Conservation (phyloP, 2,329 filamentous ascomycete species). For the Neofusicoccum kwambonambiense region DNA sequence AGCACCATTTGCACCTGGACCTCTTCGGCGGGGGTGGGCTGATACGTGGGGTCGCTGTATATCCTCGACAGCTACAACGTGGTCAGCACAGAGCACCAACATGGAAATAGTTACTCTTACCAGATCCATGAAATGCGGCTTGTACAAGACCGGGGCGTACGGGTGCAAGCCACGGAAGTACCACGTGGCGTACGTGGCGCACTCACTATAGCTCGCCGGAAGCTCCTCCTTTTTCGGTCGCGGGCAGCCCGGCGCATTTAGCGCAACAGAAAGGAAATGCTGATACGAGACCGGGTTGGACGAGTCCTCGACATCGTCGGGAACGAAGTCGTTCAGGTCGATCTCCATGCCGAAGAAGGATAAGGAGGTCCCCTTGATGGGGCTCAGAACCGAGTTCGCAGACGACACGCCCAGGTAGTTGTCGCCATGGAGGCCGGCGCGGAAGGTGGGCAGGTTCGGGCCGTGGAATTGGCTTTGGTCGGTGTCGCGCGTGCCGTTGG, state of each 20-base stretch:
- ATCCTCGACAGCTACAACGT: conserved; percentile 44
- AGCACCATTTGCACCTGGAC: conserved; percentile 78
- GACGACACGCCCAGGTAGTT: conserved; percentile 66
- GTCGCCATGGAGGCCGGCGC: conserved; percentile 52
- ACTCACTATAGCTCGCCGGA: conserved; percentile 16
- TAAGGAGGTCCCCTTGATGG: conserved; percentile 73
- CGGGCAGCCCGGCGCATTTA: conserved; percentile 41
- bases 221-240: conserved; percentile 16
- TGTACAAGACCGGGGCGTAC: conserved; percentile 75
- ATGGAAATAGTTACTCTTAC: conserved; percentile 45
- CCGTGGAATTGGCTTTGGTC: conserved; percentile 26
- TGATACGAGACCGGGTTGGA: conserved; percentile 64
- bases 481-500: conserved; percentile 17
- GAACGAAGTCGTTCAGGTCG: conserved; percentile 71
- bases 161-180: conserved; percentile 72
- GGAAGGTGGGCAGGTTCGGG: conserved; percentile 44
- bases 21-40: conserved; percentile 62
- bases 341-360: conserved; percentile 77
- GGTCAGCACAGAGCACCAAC: background rate
- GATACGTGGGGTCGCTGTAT: conserved; percentile 67
- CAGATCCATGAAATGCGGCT: conserved; percentile 67
- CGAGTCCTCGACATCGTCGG: conserved; percentile 62
- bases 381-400: conserved; percentile 65
- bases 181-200: conserved; percentile 62
- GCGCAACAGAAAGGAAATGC: conserved; percentile 65